Evolutionary conservation across 2,329 filamentous ascomycete genomes (phyloP).

Genomic region (Apiospora aurea): DNA sequence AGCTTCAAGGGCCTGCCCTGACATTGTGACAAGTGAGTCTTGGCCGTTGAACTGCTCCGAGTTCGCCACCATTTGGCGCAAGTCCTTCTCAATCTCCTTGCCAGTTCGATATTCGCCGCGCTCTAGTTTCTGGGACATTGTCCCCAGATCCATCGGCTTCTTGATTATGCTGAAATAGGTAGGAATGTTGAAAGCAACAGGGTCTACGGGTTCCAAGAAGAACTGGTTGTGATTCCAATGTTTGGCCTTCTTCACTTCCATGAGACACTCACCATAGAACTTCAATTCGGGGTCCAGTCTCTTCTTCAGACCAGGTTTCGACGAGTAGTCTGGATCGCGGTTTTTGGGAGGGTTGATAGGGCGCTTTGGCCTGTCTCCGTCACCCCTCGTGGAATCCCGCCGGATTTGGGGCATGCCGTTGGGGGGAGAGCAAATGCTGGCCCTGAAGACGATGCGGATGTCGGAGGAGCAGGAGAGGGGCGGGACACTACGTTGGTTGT

Average conservation of each 20-base stretch:
- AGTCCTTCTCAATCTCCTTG: conserved; percentile 86
- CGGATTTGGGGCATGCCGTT: conserved; percentile 83
- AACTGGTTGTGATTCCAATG: conserved; percentile 72
- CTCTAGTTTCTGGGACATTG: conserved; percentile 80
- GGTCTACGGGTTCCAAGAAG: conserved; percentile 87
- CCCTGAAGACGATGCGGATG: conserved; percentile 50
- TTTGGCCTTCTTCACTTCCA: conserved; percentile 78
- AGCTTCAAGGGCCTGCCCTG: conserved; percentile 76
- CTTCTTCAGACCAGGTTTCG: conserved; percentile 82
- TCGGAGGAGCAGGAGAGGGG: conserved; percentile 38
- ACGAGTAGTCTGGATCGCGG: conserved; percentile 88
- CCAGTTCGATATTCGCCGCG: conserved; percentile 80
- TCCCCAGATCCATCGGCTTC: conserved; percentile 92
- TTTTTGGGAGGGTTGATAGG: conserved; percentile 91
- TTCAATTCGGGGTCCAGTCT: conserved; percentile 87
- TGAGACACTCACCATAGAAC: conserved; percentile 84
- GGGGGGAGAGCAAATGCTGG: conserved; percentile 78
- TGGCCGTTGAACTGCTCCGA: conserved; percentile 88
- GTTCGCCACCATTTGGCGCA: conserved; percentile 85
- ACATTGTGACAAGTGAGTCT: conserved; percentile 74
- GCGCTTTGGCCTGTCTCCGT: conserved; percentile 84
- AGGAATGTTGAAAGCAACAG: conserved; percentile 91
- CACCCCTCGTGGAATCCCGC: conserved; percentile 80
- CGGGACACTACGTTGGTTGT: conserved; percentile 34
- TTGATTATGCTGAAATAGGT: conserved; percentile 94